Evolutionary conservation across 805 yeast species (phyloP).

Genomic region (Lipomyces yamadae): DNA sequence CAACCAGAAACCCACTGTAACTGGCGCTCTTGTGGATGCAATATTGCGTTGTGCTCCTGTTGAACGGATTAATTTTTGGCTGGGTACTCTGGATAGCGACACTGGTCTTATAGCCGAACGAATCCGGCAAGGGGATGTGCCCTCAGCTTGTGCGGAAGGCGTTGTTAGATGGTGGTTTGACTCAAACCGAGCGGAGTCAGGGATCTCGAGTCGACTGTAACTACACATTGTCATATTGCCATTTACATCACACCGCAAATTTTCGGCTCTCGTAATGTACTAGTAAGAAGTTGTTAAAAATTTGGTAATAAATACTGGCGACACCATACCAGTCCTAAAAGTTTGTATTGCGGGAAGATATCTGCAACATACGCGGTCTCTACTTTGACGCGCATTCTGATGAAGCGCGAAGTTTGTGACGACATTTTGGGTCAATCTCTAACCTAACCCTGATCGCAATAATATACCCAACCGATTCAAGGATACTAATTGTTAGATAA

Average conservation of each 20-base stretch:
- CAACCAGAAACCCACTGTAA: not conserved
- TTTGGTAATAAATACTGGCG: too few relatives aligned
- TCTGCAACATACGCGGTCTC: not conserved
- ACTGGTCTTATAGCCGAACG: conserved; percentile 15
- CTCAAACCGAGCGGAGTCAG: not conserved
- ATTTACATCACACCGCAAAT: too few relatives aligned
- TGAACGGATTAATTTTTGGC: conserved; percentile 22
- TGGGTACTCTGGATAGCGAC: conserved; percentile 5
- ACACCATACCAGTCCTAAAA: too few relatives aligned
- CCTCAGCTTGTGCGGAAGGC: conserved; percentile 25
- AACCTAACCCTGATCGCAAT: not conserved
- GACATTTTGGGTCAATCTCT: not conserved
- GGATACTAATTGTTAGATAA: not conserved
- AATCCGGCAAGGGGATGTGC: conserved; percentile 25
- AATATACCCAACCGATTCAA: not conserved
- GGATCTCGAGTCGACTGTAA: conserved; percentile 4
- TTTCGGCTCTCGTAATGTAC: too few relatives aligned
- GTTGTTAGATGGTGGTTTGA: conserved; percentile 32
- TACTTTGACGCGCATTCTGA: too few relatives aligned
- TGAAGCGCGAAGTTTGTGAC: not conserved
- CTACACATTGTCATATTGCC: not conserved
- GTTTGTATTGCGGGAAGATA: too few relatives aligned
- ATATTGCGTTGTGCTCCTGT: conserved; percentile 19
- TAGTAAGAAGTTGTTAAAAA: too few relatives aligned
- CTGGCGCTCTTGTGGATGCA: conserved; percentile 22